Evolutionary conservation across 192 early-diverging fungal species (phyloP), one percentile per base, ranked within the genome.

Genomic region (Umbelopsis isabellina): DNA sequence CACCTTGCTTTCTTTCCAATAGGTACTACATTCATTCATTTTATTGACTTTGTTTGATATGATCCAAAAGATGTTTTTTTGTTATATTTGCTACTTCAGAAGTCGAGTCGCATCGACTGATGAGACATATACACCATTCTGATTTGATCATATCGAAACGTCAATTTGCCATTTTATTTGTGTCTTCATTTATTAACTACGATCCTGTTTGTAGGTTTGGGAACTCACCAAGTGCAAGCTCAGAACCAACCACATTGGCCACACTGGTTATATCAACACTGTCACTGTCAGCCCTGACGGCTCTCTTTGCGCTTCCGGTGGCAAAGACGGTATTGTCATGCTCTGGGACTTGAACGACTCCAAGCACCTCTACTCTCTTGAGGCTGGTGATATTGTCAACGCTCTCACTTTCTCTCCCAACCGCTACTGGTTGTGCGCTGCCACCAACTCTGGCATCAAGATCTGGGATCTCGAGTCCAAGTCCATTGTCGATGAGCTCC

Each of bases 391-490:
- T 84, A 84, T 91, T 79, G 94, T 99, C 92, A 94, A 99, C 88
- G 90, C 95, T 70, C 88, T 99, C 64, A 90, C 90, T 75, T 99
- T 99, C 93, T 97, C 95, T 74, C 97, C 97, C 79, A 98, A 99
- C 94, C 89, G 96, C 72, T 99, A 99, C 94, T 99, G 97, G 97
- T 90, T 99, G 83, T 97, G 95, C 88, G 97, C 96, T 81, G 97
- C 97, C 81, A 97, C 96, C 75, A 84, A 84, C 74, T 86, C 86
- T 74, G 88, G 90, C 84, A 97, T 99, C 92, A 97, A 95, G 93
- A 95, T 99, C 89, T 99, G 96, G 96, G 97, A 99, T 82, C 85
- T 99, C 67, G 95, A 99, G 88, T 92, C 90, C 89, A 99, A 99
- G 94, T 88, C 88, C 64, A 84, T 97, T 76, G 95, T 99, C 49